Evolutionary conservation across 2,329 filamentous ascomycete genomes (phyloP).

Genomic region (Colletotrichum sublineola): DNA sequence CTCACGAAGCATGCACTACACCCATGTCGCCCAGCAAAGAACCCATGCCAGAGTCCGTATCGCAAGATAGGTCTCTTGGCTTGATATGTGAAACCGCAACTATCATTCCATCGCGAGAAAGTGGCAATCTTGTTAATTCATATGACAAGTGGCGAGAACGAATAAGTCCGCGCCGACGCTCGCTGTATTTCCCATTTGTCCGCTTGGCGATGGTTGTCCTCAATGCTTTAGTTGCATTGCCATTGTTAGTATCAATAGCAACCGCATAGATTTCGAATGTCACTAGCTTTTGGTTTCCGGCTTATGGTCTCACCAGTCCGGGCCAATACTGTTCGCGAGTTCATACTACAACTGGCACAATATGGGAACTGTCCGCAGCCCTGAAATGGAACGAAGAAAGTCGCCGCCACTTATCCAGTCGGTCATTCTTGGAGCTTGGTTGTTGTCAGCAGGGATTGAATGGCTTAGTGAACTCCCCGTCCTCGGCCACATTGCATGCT

Average conservation of each 20-base stretch:
- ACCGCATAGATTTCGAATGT: neutral
- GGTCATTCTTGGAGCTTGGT: slow-evolving; percentile 6
- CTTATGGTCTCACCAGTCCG: neutral
- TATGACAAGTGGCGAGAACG: neutral
- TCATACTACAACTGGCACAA: neutral
- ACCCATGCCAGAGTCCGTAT: neutral
- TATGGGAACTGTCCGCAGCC: neutral
- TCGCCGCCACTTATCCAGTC: neutral
- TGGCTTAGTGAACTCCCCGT: neutral
- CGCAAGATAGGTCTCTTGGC: neutral
- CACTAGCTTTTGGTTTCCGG: neutral
- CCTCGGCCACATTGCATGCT: neutral
- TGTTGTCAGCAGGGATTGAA: neutral
- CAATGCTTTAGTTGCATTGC: neutral
- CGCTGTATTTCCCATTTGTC: too few relatives aligned
- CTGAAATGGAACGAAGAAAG: neutral
- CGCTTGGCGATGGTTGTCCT: neutral
- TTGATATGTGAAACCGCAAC: neutral
- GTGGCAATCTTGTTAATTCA: too few relatives aligned
- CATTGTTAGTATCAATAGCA: too few relatives aligned
- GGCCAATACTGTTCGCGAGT: neutral
- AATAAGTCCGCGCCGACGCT: too few relatives aligned
- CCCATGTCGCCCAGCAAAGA: neutral
- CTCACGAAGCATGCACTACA: neutral
- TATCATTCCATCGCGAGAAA: too few relatives aligned